Percentiles rank a stretch among this genome's conserved stretches.
These are phyloP conservation scores for Nannizzia gypsea DNA, from an alignment of 2,329 filamentous ascomycete genomes.

Conservation along the genomic window DNA sequence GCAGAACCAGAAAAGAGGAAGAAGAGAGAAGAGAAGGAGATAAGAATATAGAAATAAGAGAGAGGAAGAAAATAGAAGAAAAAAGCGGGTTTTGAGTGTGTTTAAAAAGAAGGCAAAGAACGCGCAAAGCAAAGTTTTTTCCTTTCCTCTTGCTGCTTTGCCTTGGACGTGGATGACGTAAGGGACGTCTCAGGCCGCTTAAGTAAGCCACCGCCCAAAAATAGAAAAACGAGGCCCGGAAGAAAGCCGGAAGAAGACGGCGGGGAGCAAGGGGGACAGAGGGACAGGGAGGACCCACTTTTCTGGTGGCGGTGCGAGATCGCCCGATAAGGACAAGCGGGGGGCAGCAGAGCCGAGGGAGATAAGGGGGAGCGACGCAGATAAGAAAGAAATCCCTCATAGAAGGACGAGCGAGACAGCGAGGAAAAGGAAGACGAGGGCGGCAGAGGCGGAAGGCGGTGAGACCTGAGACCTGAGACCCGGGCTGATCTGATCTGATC, in stretches of 20 bases:
- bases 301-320: slow-evolving; percentile 1
- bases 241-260: not conserved
- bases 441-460: not conserved
- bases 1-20: too few relatives aligned
- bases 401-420: not conserved
- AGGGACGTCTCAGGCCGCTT: not conserved
- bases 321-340: not conserved
- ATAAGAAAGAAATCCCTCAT: slow-evolving; percentile 1
- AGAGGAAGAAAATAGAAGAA: not conserved
- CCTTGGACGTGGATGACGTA: not conserved
- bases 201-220: not conserved
- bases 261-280: too few relatives aligned
- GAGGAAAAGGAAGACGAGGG: not conserved
- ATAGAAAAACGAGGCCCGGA: not conserved
- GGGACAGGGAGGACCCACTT: not conserved
- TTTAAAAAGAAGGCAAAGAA: not conserved
- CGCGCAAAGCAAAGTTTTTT: not conserved
- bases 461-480: slow-evolving; percentile 1
- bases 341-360: not conserved
- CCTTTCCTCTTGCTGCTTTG: too few relatives aligned
- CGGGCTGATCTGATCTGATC: too few relatives aligned
- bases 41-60: not conserved
- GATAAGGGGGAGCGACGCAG: not conserved
- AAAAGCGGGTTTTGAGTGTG: not conserved
- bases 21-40: too few relatives aligned